Conservation (phyloP, 1,139 yeast genomes). For the Magnusiomyces ingens region DNA sequence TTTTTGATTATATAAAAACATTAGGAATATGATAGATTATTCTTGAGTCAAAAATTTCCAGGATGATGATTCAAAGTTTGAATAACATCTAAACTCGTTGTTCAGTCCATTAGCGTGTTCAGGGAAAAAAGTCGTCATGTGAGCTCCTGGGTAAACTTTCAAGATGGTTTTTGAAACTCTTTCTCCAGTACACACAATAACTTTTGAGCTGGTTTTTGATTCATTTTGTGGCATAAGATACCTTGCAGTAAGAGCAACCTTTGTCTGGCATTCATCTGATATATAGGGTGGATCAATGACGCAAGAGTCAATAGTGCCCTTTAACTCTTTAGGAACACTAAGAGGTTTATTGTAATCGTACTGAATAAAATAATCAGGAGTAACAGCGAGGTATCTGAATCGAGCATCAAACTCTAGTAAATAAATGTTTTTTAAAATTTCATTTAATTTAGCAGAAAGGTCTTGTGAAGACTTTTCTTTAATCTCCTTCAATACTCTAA, state of each 20-base stretch:
- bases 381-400: conserved; percentile 64
- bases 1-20: too few species aligned
- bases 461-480: not conserved
- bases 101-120: conserved; percentile 80
- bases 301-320: conserved; percentile 62
- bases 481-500: conserved; percentile 31
- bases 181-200: conserved; percentile 77
- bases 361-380: conserved; percentile 50
- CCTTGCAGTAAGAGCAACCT: conserved; percentile 61
- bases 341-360: conserved; percentile 73
- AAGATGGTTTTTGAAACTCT: conserved; percentile 62
- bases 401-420: conserved; percentile 72
- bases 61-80: conserved; percentile 56
- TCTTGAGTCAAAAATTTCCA: conserved; percentile 44
- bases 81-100: conserved; percentile 83
- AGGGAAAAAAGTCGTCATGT: conserved; percentile 62
- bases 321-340: conserved; percentile 50
- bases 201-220: conserved; percentile 33
- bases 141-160: conserved; percentile 56
- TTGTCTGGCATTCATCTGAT: conserved; percentile 72
- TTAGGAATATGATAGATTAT: too few species aligned
- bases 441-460: conserved; percentile 9
- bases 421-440: conserved; percentile 48
- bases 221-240: conserved; percentile 40
- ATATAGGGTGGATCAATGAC: conserved; percentile 86